A percentile compares a stretch with the other conserved stretches of the same genome.
These are phyloP conservation scores for Pseudonitzschia multiseries DNA, from an alignment of 108 stramenopile genomes.

Conservation along the genomic window DNA sequence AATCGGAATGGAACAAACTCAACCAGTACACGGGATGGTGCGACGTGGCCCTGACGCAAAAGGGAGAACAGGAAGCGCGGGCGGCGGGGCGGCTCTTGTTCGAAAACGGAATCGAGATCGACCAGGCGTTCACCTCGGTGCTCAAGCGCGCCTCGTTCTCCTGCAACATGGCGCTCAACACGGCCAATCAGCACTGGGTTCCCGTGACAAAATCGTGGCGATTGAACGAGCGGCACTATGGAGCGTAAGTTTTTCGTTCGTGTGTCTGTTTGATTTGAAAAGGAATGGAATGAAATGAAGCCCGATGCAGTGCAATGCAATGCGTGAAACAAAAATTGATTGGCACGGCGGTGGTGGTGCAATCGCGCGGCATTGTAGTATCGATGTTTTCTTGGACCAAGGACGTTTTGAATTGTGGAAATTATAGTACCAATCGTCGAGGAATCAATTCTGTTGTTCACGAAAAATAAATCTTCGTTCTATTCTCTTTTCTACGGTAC, in stretches of 20 bases:
- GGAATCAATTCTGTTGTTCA: not conserved
- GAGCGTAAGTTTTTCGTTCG: conserved; percentile 32
- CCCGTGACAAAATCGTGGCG: conserved; percentile 83
- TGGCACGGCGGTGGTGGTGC: too few relatives aligned
- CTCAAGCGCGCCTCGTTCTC: conserved; percentile 74
- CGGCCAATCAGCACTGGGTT: conserved; percentile 81
- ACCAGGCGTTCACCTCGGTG: conserved; percentile 82
- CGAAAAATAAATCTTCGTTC: too few relatives aligned
- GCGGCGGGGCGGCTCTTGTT: conserved; percentile 72
- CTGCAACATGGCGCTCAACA: conserved; percentile 77
- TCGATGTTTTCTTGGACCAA: too few relatives aligned
- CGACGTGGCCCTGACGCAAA: conserved; percentile 73
- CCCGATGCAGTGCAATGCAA: not conserved
- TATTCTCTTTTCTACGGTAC: not conserved
- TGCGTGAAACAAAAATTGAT: too few relatives aligned
- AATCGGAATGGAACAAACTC: conserved; percentile 77
- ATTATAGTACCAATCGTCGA: too few relatives aligned
- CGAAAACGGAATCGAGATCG: conserved; percentile 82
- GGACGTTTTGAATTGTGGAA: too few relatives aligned
- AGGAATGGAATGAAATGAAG: not conserved
- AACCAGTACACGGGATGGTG: conserved; percentile 86
- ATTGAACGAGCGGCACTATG: conserved; percentile 88
- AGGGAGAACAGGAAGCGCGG: conserved; percentile 72
- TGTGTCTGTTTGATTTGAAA: not conserved
- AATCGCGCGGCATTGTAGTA: too few relatives aligned